These are phyloP conservation scores for Chlamydomonas sp. DNA, from an alignment of 139 green algal genomes.

Conservation along the genomic window DNA sequence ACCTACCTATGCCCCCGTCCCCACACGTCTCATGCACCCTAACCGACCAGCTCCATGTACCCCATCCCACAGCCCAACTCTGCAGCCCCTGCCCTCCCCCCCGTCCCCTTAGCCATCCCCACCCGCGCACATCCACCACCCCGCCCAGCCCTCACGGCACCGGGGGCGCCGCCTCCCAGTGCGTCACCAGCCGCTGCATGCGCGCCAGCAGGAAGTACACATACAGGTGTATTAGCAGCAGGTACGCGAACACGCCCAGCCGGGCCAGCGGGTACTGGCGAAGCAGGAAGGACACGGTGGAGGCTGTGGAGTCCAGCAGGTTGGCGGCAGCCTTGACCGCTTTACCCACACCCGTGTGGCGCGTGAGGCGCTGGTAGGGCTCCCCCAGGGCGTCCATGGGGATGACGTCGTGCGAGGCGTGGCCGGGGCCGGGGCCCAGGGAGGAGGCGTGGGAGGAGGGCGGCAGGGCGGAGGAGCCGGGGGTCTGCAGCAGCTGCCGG, in stretches of 20 bases:
- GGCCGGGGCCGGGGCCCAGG: background rate
- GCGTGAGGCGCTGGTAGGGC: slow-evolving; percentile 66
- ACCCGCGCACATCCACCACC: no score
- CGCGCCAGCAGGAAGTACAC: slow-evolving; percentile 74
- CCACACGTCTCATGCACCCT: no score
- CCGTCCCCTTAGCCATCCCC: no score
- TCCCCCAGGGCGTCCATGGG: slow-evolving; percentile 82
- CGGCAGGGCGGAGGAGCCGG: background rate
- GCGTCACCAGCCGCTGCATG: slow-evolving; percentile 56
- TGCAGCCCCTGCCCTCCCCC: no score
- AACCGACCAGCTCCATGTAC: no score
- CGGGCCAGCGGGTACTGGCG: slow-evolving; percentile 79
- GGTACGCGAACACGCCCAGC: slow-evolving; percentile 72
- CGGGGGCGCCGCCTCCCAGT: background rate
- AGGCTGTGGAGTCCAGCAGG: slow-evolving; percentile 61
- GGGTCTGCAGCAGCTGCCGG: slow-evolving; percentile 22
- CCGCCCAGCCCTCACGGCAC: no score
- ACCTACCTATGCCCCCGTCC: no score
- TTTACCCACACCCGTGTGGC: slow-evolving; percentile 52
- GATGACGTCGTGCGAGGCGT: slow-evolving; percentile 62
- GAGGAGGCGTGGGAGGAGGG: background rate
- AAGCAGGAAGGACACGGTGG: slow-evolving; percentile 67
- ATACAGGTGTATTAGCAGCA: slow-evolving; percentile 79
- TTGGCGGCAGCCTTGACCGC: slow-evolving; percentile 55
- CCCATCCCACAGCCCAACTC: no score